phyloP scores from a whole-genome alignment of 768 basidiomycete genomes.

The Russula dissimulans region DNA sequence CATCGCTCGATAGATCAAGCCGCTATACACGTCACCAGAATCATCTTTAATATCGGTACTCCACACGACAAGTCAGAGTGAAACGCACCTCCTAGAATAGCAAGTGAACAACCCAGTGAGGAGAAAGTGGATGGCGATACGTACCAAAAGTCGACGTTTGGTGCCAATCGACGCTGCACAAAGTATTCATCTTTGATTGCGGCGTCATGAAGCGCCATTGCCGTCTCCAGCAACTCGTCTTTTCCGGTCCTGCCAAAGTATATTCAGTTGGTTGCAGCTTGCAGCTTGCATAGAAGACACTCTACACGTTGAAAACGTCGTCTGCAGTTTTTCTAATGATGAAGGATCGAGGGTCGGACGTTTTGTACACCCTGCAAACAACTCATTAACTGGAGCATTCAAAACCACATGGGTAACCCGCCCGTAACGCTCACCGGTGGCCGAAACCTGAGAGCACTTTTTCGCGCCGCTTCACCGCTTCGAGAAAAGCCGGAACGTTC shows the following conservation, averaged over 20 bases:
- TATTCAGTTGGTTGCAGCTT: neutral
- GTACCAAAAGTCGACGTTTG: slow-evolving; percentile 89
- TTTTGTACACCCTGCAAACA: slow-evolving; percentile 55
- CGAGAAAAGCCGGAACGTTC: slow-evolving; percentile 79
- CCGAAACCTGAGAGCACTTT: slow-evolving; percentile 88
- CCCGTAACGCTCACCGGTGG: slow-evolving; percentile 48
- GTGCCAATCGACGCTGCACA: slow-evolving; percentile 66
- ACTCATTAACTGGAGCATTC: neutral
- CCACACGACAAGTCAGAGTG: no score
- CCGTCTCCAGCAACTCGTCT: slow-evolving; percentile 79
- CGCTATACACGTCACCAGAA: slow-evolving; percentile 34
- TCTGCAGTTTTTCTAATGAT: slow-evolving; percentile 86
- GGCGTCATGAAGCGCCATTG: slow-evolving; percentile 79
- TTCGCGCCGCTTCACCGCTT: slow-evolving; percentile 80
- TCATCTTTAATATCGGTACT: neutral
- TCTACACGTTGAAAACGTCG: slow-evolving; percentile 81
- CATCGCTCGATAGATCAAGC: slow-evolving; percentile 88
- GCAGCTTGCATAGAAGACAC: slow-evolving; percentile 21
- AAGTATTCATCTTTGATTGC: slow-evolving; percentile 92
- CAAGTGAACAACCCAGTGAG: neutral
- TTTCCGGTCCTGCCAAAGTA: slow-evolving; percentile 55
- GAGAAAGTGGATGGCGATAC: slow-evolving; percentile 20
- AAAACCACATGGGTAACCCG: neutral
- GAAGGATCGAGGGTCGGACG: slow-evolving; percentile 84
- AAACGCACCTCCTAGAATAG: slow-evolving; percentile 40